These are phyloP conservation scores for Penicillium psychrofluorescens DNA, from an alignment of 495 filamentous ascomycete species.

Conservation along the genomic window DNA sequence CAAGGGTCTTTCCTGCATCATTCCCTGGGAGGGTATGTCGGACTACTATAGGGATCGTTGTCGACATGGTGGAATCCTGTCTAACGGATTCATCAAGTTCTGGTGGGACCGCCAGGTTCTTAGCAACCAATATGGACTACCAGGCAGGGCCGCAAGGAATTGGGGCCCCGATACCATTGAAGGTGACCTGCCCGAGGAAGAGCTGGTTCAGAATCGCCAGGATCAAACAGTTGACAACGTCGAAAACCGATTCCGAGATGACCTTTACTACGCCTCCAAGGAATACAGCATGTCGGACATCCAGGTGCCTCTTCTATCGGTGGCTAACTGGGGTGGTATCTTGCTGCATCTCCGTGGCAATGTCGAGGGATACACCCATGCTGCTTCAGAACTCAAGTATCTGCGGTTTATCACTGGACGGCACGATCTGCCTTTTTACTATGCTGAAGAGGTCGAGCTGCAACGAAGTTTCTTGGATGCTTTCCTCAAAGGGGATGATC, in stretches of 20 bases:
- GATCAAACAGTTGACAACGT: conserved; percentile 57
- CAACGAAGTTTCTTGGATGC: conserved; percentile 61
- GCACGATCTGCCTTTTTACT: conserved; percentile 68
- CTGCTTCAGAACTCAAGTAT: conserved; percentile 56
- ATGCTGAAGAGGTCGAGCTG: conserved; percentile 53
- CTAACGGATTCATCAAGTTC: conserved; percentile 53
- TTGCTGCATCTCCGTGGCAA: conserved; percentile 58
- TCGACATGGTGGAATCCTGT: conserved; percentile 58
- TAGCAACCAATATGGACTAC: conserved; percentile 55
- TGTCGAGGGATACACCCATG: conserved; percentile 52
- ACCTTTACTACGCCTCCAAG: conserved; percentile 53
- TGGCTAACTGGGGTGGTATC: conserved; percentile 63
- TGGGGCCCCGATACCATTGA: conserved; percentile 53
- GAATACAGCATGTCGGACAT: conserved; percentile 55
- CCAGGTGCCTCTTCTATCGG: conserved; percentile 52
- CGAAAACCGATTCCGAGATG: conserved; percentile 46
- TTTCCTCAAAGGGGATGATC: conserved; percentile 59
- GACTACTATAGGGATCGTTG: conserved; percentile 59
- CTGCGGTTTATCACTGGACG: conserved; percentile 60
- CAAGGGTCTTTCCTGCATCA: conserved; percentile 50
- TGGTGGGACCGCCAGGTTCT: conserved; percentile 61
- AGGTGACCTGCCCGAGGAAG: conserved; percentile 49
- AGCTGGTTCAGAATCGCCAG: conserved; percentile 50
- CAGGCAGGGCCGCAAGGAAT: conserved; percentile 23
- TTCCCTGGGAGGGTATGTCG: conserved; percentile 66